Evolutionary conservation across 208 protist species (phyloP).

Genomic region (Leishmania gerbilli): DNA sequence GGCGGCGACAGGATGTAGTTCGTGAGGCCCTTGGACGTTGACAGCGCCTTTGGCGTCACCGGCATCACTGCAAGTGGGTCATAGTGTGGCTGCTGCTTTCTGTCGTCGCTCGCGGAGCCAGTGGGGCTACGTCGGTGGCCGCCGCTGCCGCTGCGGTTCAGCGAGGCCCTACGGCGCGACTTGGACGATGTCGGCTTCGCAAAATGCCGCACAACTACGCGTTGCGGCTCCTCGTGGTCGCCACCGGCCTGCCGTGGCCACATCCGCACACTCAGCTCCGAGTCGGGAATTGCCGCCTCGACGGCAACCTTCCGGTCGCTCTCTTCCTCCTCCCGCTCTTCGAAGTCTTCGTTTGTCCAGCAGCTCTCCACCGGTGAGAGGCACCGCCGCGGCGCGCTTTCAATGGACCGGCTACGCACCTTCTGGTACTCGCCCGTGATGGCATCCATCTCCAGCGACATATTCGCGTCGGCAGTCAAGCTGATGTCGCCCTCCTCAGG

Average conservation of each 20-base stretch:
- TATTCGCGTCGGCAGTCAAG: conserved; percentile 1
- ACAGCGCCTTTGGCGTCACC: neutral
- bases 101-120: neutral
- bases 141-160: neutral
- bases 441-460: conserved; percentile 7
- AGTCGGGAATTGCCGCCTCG: neutral
- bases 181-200: conserved; percentile 3
- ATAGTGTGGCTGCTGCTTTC: conserved; percentile 7
- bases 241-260: neutral
- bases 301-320: neutral
- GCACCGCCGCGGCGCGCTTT: conserved; percentile 23
- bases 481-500: conserved; percentile 13
- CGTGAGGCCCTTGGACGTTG: neutral
- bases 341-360: conserved; percentile 31
- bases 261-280: neutral
- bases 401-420: conserved; percentile 33
- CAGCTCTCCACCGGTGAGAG: conserved; percentile 27
- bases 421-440: conserved; percentile 11
- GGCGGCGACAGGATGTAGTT: neutral
- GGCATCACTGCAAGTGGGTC: conserved; percentile 2
- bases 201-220: conserved; percentile 13
- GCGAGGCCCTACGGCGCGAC: neutral
- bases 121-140: neutral
- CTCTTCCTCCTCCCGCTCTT: conserved; percentile 27
- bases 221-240: conserved; percentile 1